A percentile compares a stretch with the other conserved stretches of the same genome.
These are phyloP conservation scores for Drechslera avenae DNA, from an alignment of 2,329 filamentous ascomycete species.

Conservation along the genomic window DNA sequence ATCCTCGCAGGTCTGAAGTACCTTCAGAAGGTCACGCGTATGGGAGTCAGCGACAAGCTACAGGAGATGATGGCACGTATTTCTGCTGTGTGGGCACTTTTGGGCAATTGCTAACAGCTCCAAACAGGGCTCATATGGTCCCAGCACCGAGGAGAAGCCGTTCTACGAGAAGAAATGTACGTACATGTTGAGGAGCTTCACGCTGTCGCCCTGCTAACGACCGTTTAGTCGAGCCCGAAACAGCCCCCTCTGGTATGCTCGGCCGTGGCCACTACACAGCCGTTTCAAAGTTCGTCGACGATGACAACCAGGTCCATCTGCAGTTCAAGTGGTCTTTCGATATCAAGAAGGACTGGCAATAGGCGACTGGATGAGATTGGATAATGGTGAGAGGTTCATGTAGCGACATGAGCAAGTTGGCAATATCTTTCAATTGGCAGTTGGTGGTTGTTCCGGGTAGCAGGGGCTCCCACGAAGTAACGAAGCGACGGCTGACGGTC, in stretches of 20 bases:
- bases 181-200: slow-evolving; percentile 37
- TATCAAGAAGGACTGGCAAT: slow-evolving; percentile 93
- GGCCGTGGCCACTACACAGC: slow-evolving; percentile 90
- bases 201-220: slow-evolving; percentile 14
- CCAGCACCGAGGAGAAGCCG: slow-evolving; percentile 86
- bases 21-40: slow-evolving; percentile 89
- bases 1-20: slow-evolving; percentile 96
- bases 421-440: slow-evolving; percentile 13
- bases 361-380: slow-evolving; percentile 3
- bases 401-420: slow-evolving; percentile 15
- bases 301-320: slow-evolving; percentile 89
- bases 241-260: slow-evolving; percentile 89
- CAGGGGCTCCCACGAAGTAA: slow-evolving; percentile 24
- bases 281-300: slow-evolving; percentile 88
- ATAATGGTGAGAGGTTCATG: slow-evolving; percentile 1
- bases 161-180: slow-evolving; percentile 90
- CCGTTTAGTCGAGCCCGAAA: slow-evolving; percentile 78
- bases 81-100: not conserved
- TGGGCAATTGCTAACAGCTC: slow-evolving; percentile 14
- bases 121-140: slow-evolving; percentile 82
- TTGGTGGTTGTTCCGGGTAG: slow-evolving; percentile 24
- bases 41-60: slow-evolving; percentile 87
- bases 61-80: slow-evolving; percentile 91
- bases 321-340: slow-evolving; percentile 96
- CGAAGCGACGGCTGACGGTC: slow-evolving; percentile 34